Base-by-base conservation (phyloP, 2,329 filamentous ascomycete genomes). In the Pseudonectria buxi region DNA sequence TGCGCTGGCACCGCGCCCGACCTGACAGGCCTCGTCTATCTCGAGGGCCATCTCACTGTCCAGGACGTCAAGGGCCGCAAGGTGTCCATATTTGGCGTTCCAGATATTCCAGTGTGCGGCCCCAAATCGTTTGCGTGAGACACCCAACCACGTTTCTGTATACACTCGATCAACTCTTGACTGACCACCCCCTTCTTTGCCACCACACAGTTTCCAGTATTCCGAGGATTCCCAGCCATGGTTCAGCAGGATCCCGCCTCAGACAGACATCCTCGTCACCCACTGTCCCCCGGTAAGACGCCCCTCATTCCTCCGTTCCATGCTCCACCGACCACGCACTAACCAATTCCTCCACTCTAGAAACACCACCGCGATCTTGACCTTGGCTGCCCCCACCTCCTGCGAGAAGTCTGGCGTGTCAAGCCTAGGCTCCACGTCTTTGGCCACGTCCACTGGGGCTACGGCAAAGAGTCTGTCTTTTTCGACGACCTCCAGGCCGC, bases 381-480 rank as follows among this genome's bases (percentile, higher is more conserved):
- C 3, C 64, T 87, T 29, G 87, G 86, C 36, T 89, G 84, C 46
- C 74, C 78, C 6, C 72, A 75, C 37, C 70, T 94, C 6, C 69
- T 90, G 6, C 62, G 69, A 11, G 87, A 94, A 52, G 60, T 84
- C 13, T 86, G 83, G 78, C 75, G 83, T 25, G 77, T 87, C 10
- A 78, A 76, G 43, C 88, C 88, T 0, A 68, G 68, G 10, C 64
- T 94, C 11, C 86, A 94, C 58, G 73, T 94, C 31, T 94, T 92
- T 56, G 88, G 87, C 1, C 88, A 95, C 59, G 74, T 89, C 15
- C 88, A 95, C 63, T 83, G 73, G 53, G 84, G 78, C 7, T 74
- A 83, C 30, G 88, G 87, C 12, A 67, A 67, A 28, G 78, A 88
- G 51, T 60, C 78, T 0, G 71, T 84, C 9, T 83, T 77, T 61